Percentiles rank a stretch among this genome's conserved stretches.
Evolutionary conservation across 73 alveolate species (phyloP).

Genomic region (Paramecium bursaria): DNA sequence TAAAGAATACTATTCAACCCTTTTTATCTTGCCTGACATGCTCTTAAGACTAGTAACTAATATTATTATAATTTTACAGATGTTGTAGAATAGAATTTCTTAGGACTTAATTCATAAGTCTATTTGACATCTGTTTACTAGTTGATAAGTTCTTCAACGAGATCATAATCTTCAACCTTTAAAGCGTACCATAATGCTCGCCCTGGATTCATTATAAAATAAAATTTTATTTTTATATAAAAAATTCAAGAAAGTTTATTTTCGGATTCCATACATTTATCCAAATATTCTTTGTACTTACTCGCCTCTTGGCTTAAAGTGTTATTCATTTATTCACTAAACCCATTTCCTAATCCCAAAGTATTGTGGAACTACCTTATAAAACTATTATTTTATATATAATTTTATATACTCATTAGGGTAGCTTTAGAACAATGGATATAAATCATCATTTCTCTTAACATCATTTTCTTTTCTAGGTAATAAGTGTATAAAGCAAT

Average conservation of each 20-base stretch:
- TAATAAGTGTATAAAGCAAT: slow-evolving; percentile 27
- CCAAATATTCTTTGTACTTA: slow-evolving; percentile 48
- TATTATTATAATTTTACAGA: slow-evolving; percentile 2
- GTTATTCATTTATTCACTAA: slow-evolving; percentile 54
- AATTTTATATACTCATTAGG: neutral
- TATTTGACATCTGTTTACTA: slow-evolving; percentile 21
- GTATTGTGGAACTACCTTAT: slow-evolving; percentile 52
- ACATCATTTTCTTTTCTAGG: slow-evolving; percentile 46
- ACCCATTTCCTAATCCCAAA: slow-evolving; percentile 49
- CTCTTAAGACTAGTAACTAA: neutral
- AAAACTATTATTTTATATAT: slow-evolving; percentile 2
- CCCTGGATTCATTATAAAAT: slow-evolving; percentile 28
- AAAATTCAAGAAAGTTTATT: too few relatives aligned
- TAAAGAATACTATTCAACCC: slow-evolving; percentile 44
- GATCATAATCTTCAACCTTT: slow-evolving; percentile 49
- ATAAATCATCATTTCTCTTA: slow-evolving; percentile 46
- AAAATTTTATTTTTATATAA: too few relatives aligned
- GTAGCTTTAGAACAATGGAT: slow-evolving; percentile 15
- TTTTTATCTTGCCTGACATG: slow-evolving; percentile 31
- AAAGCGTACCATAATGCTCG: slow-evolving; percentile 62
- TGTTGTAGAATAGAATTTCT: slow-evolving; percentile 6
- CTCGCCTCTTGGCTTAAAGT: slow-evolving; percentile 45
- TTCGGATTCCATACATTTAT: neutral
- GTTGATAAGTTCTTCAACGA: slow-evolving; percentile 7
- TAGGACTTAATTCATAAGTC: slow-evolving; percentile 43